Percentiles rank a stretch among this genome's conserved stretches.
Evolutionary conservation across 2,329 filamentous ascomycete species (phyloP).

Genomic region (Aspergillus quadricinctus): DNA sequence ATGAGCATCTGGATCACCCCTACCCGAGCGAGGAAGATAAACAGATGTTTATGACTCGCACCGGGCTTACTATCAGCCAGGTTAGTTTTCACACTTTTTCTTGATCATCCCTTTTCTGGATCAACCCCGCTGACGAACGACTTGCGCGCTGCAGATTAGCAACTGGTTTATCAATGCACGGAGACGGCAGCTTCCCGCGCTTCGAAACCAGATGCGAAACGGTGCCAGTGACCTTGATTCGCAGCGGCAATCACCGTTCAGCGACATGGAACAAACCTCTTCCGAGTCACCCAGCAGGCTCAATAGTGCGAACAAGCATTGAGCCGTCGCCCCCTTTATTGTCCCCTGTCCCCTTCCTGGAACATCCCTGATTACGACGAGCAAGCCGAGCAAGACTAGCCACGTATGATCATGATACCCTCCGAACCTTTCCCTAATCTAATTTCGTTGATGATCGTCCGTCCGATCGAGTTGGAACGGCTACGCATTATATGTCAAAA

Average conservation of each 20-base stretch:
- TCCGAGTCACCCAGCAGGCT: slow-evolving; percentile 13
- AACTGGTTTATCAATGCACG: slow-evolving; percentile 53
- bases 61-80: slow-evolving; percentile 70
- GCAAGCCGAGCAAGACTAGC: slow-evolving; percentile 14
- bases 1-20: slow-evolving; percentile 70
- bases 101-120: background rate
- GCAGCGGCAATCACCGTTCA: slow-evolving; percentile 32
- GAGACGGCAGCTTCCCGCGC: slow-evolving; percentile 44
- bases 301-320: background rate
- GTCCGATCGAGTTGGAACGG: slow-evolving; percentile 7
- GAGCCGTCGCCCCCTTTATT: slow-evolving; percentile 22
- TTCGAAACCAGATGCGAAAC: slow-evolving; percentile 42
- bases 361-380: slow-evolving; percentile 13
- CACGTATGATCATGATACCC: slow-evolving; percentile 30
- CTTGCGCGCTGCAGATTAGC: slow-evolving; percentile 39
- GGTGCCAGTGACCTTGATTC: slow-evolving; percentile 26
- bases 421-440: slow-evolving; percentile 7
- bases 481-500: background rate
- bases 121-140: slow-evolving; percentile 5
- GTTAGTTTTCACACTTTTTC: slow-evolving; percentile 23
- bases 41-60: slow-evolving; percentile 70
- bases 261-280: slow-evolving; percentile 29
- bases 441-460: slow-evolving; percentile 5
- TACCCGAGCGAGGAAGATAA: slow-evolving; percentile 89
- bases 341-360: slow-evolving; percentile 5